Base-by-base conservation (phyloP, 1,139 yeast genomes). In the Candida pseudoviswanathii region DNA sequence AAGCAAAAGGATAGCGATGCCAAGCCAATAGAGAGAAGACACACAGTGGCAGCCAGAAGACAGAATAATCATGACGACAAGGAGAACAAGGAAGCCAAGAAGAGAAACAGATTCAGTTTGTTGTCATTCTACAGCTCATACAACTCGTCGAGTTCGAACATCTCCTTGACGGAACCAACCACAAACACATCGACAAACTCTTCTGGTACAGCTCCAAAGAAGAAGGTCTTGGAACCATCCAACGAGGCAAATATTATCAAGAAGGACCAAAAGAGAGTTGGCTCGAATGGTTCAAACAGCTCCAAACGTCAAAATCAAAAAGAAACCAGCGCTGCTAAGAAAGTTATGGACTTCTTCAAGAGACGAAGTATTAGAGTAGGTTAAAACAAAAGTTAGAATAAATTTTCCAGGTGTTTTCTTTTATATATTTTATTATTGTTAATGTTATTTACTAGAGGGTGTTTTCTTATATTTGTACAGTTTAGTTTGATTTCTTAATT, bases 271-370 rank as follows among this genome's bases (percentile, higher is more conserved):
- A 61, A 53, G 29, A 47, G 64, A 31, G 52, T 56, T 26, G 56
- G 46, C 29, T 60, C 68, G 1, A 43, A 22, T 10, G 41, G 52
- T 21, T 48, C 53, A 22, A 33, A 33, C 11, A 44, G 44, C 21
- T 57, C 60, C n/a, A 55, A 50, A 40, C 48, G 46, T 43, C 58
- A 32, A 10, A 48, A 31, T n/a, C 32, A 38, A 45, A 80, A 77
- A 55, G 86, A 82, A 57, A 83, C 84, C 32, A 84, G 91, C 48
- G 86, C 92, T 2, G 89, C 92, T 10, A 81, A 84, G 60, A 85
- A 84, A 59, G 92, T 87, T 26, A 83, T 87, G 82, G 92, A 87
- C 64, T 87, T 87, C 64, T 86, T 87, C 71, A 86, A 86, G 64
- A 80, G 94, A 66, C 81, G 90, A 69, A 86, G 92, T 65, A 81